Evolutionary conservation across 2,329 filamentous ascomycete genomes (phyloP).

Genomic region (Aspergillus melleus): DNA sequence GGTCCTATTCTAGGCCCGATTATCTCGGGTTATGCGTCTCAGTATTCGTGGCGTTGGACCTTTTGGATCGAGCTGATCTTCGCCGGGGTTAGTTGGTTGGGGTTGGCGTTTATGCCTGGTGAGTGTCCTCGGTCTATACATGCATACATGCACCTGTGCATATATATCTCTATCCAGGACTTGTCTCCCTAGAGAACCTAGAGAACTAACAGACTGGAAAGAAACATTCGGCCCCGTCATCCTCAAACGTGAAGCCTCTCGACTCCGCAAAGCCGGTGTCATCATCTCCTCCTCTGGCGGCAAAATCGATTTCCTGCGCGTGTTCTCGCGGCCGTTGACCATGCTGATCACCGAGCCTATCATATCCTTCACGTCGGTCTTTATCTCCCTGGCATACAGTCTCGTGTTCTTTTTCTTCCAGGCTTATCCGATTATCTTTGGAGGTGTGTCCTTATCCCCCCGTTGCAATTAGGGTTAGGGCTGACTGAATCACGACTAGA

Average conservation of each 20-base stretch:
- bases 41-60: constrained; percentile 48
- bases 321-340: constrained; percentile 68
- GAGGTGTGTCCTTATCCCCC: constrained; percentile 25
- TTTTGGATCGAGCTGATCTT: constrained; percentile 66
- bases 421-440: constrained; percentile 71
- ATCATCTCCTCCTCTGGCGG: constrained; percentile 56
- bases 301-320: constrained; percentile 64
- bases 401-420: constrained; percentile 75
- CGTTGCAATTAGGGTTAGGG: background rate
- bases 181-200: no score
- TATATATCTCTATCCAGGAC: no score
- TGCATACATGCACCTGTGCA: no score
- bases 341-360: constrained; percentile 75
- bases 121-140: background rate
- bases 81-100: constrained; percentile 57
- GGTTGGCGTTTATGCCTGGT: constrained; percentile 61
- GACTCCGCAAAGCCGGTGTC: constrained; percentile 57
- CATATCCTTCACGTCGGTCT: constrained; percentile 68
- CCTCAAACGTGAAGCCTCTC: constrained; percentile 56
- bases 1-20: constrained; percentile 46
- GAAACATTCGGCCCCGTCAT: constrained; percentile 64
- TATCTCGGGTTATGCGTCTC: constrained; percentile 45
- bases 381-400: constrained; percentile 69
- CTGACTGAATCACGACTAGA: constrained; percentile 21
- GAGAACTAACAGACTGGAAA: constrained; percentile 12